Conservation (phyloP, 169 alveolate genomes). For the Theileria parva region DNA sequence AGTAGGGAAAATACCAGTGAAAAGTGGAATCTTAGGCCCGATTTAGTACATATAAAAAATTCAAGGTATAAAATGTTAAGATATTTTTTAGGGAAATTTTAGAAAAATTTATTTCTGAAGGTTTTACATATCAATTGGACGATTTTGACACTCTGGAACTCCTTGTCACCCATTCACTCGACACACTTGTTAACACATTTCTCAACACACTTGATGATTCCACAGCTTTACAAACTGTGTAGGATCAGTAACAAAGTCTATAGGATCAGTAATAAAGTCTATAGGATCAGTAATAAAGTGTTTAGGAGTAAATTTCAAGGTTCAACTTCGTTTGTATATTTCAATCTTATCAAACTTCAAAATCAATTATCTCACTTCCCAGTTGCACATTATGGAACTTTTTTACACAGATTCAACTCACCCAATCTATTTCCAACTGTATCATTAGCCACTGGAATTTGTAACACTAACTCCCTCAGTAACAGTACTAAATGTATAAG, state of each 20-base stretch:
- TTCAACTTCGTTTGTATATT: neutral
- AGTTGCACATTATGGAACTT: neutral
- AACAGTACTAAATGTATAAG: constrained; percentile 34
- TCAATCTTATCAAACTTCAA: neutral
- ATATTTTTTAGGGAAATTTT: neutral
- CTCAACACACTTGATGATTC: neutral
- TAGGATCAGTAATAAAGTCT: no score
- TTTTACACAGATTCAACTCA: neutral
- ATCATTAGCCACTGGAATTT: neutral
- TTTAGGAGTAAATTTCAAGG: neutral
- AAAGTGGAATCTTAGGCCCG: neutral
- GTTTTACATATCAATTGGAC: constrained; percentile 6
- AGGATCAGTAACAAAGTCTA: no score
- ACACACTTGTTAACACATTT: neutral
- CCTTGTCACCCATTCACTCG: neutral
- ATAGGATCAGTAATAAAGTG: no score
- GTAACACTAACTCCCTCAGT: neutral
- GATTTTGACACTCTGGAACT: neutral
- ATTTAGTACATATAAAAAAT: neutral
- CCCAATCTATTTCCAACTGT: neutral
- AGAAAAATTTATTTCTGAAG: neutral
- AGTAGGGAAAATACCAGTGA: neutral
- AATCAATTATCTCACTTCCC: neutral
- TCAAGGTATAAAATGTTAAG: neutral
- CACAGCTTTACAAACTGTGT: neutral